These are phyloP conservation scores for Emergomyces orientalis DNA, from an alignment of 2,329 filamentous ascomycete species.

Conservation along the genomic window DNA sequence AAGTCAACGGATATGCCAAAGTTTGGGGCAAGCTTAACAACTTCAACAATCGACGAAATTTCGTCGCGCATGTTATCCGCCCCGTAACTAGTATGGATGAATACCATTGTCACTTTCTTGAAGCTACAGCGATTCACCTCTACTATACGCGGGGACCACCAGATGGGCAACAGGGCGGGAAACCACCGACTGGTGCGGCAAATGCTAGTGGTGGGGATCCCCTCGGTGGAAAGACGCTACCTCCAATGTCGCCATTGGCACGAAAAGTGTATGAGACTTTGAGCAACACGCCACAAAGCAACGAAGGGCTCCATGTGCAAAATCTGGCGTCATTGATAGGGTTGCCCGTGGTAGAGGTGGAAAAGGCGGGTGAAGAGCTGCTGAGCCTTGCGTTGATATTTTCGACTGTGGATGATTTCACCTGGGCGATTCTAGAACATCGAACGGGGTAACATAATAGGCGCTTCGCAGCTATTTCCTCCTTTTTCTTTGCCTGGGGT, in stretches of 20 bases:
- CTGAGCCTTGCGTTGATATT: constrained; percentile 66
- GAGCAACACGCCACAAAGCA: constrained; percentile 56
- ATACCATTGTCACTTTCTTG: constrained; percentile 82
- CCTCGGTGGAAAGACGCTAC: constrained; percentile 28
- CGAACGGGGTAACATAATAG: background rate
- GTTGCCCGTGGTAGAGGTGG: constrained; percentile 60
- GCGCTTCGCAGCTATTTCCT: background rate
- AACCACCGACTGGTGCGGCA: constrained; percentile 31
- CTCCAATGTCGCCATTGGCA: constrained; percentile 47
- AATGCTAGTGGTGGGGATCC: constrained; percentile 26
- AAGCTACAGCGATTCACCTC: constrained; percentile 81
- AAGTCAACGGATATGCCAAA: constrained; percentile 70
- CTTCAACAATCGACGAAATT: constrained; percentile 73
- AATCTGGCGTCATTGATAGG: constrained; percentile 58
- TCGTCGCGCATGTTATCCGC: constrained; percentile 72
- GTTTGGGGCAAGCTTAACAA: constrained; percentile 76
- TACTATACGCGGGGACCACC: constrained; percentile 64
- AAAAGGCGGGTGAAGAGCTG: constrained; percentile 73
- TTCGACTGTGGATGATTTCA: constrained; percentile 85
- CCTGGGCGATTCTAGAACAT: constrained; percentile 73
- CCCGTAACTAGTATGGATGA: constrained; percentile 81
- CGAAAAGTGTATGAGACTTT: constrained; percentile 65
- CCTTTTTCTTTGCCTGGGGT: background rate
- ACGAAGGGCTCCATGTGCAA: constrained; percentile 76
- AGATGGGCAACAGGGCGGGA: constrained; percentile 36